Base-by-base conservation (phyloP, 1,284 basidiomycete genomes). In the Puccinia triticina region DNA sequence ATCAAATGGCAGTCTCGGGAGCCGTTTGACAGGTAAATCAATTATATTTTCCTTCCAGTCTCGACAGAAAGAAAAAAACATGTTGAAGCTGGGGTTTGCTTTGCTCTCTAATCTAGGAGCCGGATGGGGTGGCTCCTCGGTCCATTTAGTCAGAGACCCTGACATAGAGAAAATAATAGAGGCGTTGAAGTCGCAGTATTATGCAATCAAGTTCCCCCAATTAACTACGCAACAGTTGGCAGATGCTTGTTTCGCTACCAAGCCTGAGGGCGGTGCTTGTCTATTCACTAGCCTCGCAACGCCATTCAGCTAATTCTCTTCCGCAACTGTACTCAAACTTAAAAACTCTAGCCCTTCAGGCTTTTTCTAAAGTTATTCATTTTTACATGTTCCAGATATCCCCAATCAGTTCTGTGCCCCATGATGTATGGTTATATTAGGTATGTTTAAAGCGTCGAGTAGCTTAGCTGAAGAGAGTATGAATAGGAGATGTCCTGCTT, bases 121-220 rank as follows among this genome's bases (percentile, higher is more conserved):
- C 0, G 94, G 94, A 1, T 96, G 94, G 94, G 94, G 94, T 74
- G 94, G 94, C 16, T 94, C 93, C 84, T 93, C 92, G 0, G 92
- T 96, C 32, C 93, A 93, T 23, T 89, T 96, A 26, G 92, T 96
- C 2, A 89, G 90, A 10, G 91, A 92, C 84, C 87, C 88, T n/a
- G 85, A 90, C 53, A 92, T 93, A 2, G 89, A 90, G 0, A 84
- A 85, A n/a, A 95, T 96, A 86, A 91, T 95, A 72, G 86, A 88
- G 83, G 88, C 89, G 83, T 88, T 95, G 34, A 90, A 89, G 86
- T 87, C 88, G 29, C 87, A 87, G 23, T 95, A 94, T 86, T 86
- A 86, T 77, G 40, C 23, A 2, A 87, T 86, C 29, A 90, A 91
- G 14, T 95, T 92, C 87, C 89, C 89, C 80, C 88, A 88, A 10